Evolutionary conservation across 2,329 filamentous ascomycete genomes (phyloP), one percentile per base, ranked within the genome.

Genomic region (Magnaporthales sp.): DNA sequence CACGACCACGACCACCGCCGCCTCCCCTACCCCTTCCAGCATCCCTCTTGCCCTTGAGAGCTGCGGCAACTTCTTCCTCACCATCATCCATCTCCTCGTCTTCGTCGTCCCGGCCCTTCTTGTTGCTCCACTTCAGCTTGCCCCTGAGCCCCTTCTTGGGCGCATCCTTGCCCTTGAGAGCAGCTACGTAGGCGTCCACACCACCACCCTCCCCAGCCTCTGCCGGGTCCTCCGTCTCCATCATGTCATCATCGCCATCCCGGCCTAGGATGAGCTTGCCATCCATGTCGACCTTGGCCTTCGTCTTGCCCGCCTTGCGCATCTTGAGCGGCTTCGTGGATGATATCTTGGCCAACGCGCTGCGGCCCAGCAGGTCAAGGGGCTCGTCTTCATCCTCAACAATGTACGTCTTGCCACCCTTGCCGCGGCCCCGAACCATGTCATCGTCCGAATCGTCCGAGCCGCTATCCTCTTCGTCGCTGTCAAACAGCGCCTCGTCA

Each of bases 311-410:
- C 66, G 81, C 81, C 72, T 84, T 83, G 75, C 85, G 85, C 71
- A 84, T 77, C 75, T 87, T 89, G 66, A 85, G 78, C 3, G 93
- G 94, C 77, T 93, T 94, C 11, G 92, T 97, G 5, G 91, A 92
- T 2, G 93, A 97, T 73, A 99, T 97, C 75, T 92, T 95, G 66
- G 92, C 94, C 58, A 99, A 86, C 9, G 93, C 92, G 75, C 89
- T 90, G 69, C 92, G 91, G 73, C 95, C 94, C 19, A 99, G 86
- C 62, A 99, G 85, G 80, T 99, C 95, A 58, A 99, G 89, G 1
- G 95, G 95, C 76, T 98, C 95, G 72, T 96, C 91, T 67, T 96
- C 92, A 68, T 96, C 91, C 80, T 98, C 94, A 68, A 97, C 86
- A 72, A 99, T 98, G 78, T 95, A 99, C 1, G 90, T 87, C 72